Evolutionary conservation across 1,284 basidiomycete species (phyloP), one percentile per base, ranked within the genome.

Genomic region (Sporisorium exsertum): DNA sequence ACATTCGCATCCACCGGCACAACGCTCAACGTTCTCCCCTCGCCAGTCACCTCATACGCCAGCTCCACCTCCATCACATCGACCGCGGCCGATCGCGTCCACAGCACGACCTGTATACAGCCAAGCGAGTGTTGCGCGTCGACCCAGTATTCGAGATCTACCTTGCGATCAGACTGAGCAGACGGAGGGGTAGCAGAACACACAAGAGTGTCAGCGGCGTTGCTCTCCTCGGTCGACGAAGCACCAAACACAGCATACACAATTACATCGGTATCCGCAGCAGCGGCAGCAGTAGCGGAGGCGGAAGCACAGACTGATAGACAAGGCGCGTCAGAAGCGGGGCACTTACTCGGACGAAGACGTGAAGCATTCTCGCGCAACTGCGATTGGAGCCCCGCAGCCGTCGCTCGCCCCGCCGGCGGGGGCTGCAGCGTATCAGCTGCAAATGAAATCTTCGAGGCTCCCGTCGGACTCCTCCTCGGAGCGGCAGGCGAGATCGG

Each of bases 71-170:
- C 26, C 15, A 9, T 45, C 37, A 32, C 9, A 5, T 32, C 29
- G 5, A 32, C 29, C 29, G 10, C 37, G 1, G 18, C 40, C 18
- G n/a, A 43, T 7, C 3, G 2, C 15, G n/a, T 12, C 66, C 74
- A 77, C 5, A 79, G 45, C 26, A 73, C 26, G 18, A 79, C 60
- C 16, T 66, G 67, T n/a, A 79, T 42, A 15, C 35, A 27, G 1
- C 74, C 74, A 12, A 79, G 47, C 13, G 59, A 42, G 26, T 59
- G 64, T 50, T 79, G 77, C 6, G 71, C 55, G 54, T 79, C 77
- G 56, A 55, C 74, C n/a, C 74, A 51, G 62, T 26, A 77, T 29
- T 64, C 68, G 47, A 78, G 55, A 5, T 64, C 64, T 43, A 62
- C 63, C 2, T 51, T 18, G 16, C 5, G 24, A 26, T 65, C 59